Base-by-base conservation (phyloP, 2,329 filamentous ascomycete species). In the Colletotrichum tropicicola region DNA sequence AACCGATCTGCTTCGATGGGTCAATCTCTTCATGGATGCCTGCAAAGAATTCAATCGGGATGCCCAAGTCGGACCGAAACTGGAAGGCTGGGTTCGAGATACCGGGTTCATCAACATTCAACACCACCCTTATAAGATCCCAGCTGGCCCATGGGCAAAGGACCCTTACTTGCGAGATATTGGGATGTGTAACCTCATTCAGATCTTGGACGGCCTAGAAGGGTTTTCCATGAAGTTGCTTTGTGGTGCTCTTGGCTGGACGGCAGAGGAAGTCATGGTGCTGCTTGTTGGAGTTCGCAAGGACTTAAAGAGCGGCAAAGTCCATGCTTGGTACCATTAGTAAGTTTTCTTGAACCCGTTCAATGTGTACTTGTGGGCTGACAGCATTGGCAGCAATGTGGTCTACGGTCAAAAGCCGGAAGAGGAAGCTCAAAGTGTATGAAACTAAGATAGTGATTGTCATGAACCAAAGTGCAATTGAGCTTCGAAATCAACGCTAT, bases 81-180 rank as follows among this genome's bases (percentile, higher is more conserved):
- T 5, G 54, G 71, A 77, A 63, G 57, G 39, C 1, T 77, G 74
- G 76, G 71, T 78, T 68, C 67, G 68, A 3, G 53, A 56, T 2
- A 77, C 77, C 3, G 79, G 80, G 1, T 81, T 81, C 47, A 45
- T 67, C 6, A 75, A 77, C 45, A 68, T 79, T 15, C 69, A 69
- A 0, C 72, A 77, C 35, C 69, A 68, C 3, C 32, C 69, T 6
- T 75, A 72, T 64, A 75, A 75, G 59, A 63, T 74, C 39, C 77
- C 78, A 0, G 71, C 75, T 9, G 77, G 76, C 0, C 69, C 74
- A 0, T 82, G 80, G 79, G 67, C 78, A 4, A 77, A 75, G 58
- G 74, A 77, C 32, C 64, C 64, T 0, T 57, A 56, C 2, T 67
- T 70, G 30, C 71, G 77, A 49, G 73, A 79, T 32, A 70, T 79